Base-by-base conservation (phyloP, 1,139 yeast genomes). In the Hyphopichia wangnamkhiaoensis region DNA sequence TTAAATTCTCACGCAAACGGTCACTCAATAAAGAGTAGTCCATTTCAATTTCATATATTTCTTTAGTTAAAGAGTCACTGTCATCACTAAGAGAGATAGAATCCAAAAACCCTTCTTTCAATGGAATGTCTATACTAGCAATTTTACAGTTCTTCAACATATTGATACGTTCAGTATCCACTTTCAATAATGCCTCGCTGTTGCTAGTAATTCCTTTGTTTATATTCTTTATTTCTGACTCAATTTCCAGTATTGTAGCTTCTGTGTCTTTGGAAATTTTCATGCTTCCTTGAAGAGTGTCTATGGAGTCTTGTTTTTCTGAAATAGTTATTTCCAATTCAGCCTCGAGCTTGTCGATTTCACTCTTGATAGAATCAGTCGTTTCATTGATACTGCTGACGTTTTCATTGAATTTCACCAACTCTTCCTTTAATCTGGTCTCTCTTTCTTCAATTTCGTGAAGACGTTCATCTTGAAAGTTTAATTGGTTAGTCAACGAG, bases 71-170 rank as follows among this genome's bases (percentile, higher is more conserved):
- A 5, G 65, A 64, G 29, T 71, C 77, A 8, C 65, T 57, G 2
- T 61, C 59, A 14, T 64, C 54, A n/a, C 65, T 72, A 59, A 64
- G 37, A 73, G 88, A 46, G 73, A 72, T 49, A 53, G 76, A 47
- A 62, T 82, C 61, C 72, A 68, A 39, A 65, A 74, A 54, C 0
- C 94, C 93, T 27, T 77, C 76, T 7, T 58, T 50, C 31, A 89
- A 62, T 1, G 96, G 96, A 13, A 91, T 53, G 9, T 71, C 69
- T 13, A 85, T 71, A 46, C 79, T 84, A 40, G 86, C 88, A 45
- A 91, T 75, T 52, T 86, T 87, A 61, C 96, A 87, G 46, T 80
- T 80, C 48, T 84, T 80, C 46, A 90, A 68, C 19, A 81, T 65
- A 47, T 79, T 77, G 5, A 80, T 68, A 48, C 86, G 76, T 39